Evolutionary conservation across 2,329 filamentous ascomycete species (phyloP).

Genomic region (Colletotrichum tanaceti): DNA sequence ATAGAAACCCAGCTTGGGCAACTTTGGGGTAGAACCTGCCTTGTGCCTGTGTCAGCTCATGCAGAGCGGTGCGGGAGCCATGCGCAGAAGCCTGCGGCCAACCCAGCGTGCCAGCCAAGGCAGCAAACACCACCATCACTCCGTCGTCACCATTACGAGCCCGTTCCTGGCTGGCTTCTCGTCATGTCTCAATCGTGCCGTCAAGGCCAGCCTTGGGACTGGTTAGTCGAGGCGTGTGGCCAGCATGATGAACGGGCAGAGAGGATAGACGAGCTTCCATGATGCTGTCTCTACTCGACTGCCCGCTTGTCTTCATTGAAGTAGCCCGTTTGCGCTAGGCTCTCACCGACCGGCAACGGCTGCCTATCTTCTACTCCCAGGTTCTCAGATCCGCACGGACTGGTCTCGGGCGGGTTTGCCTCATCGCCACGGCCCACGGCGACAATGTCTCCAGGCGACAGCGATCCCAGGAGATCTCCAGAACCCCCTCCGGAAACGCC

Average conservation of each 20-base stretch:
- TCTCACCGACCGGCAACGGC: conserved; percentile 8
- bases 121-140: conserved; percentile 3
- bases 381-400: conserved; percentile 40
- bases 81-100: conserved; percentile 1
- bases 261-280: neutral
- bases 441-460: conserved; percentile 15
- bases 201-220: neutral
- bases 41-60: conserved; percentile 24
- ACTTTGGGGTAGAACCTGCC: conserved; percentile 8
- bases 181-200: neutral
- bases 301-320: neutral
- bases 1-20: neutral
- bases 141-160: neutral
- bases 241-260: conserved; percentile 1
- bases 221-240: conserved; percentile 8
- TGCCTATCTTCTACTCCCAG: conserved; percentile 10
- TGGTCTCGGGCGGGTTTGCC: conserved; percentile 30
- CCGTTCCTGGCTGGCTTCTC: neutral
- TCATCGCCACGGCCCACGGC: conserved; percentile 35
- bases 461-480: conserved; percentile 29
- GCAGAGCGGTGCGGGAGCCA: conserved; percentile 6
- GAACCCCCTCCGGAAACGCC: conserved; percentile 17
- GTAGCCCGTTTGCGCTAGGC: conserved; percentile 1
- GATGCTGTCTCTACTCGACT: neutral
- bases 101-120: neutral